Conservation (phyloP, 768 basidiomycete species). For the Lactifluus pinguis region DNA sequence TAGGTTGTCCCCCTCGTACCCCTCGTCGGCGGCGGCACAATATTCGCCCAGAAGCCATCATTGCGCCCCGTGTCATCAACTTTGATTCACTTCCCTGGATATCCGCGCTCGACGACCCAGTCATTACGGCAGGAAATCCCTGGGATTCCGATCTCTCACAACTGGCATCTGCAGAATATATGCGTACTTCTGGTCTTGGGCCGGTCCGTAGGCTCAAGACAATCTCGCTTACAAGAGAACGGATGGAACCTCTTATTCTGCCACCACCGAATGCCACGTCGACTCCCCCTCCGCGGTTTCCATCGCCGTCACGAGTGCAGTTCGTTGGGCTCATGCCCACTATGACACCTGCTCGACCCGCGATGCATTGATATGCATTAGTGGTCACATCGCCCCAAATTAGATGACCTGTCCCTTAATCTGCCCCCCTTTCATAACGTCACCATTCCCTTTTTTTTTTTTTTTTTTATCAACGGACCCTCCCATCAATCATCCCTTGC, state of each 20-base stretch:
- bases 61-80: slow-evolving; percentile 7
- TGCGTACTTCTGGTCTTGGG: slow-evolving; percentile 9
- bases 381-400: slow-evolving; percentile 1
- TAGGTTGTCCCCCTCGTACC: slow-evolving; percentile 14
- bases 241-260: slow-evolving; percentile 4
- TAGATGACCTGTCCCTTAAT: slow-evolving; percentile 8
- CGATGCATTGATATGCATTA: background rate
- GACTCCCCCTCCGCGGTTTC: slow-evolving; percentile 20
- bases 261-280: background rate
- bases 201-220: slow-evolving; percentile 20
- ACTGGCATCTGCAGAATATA: slow-evolving; percentile 10
- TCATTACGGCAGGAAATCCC: slow-evolving; percentile 9
- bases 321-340: slow-evolving; percentile 19
- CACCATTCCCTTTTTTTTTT: slow-evolving; percentile 9
- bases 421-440: slow-evolving; percentile 9
- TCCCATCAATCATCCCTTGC: slow-evolving; percentile 10
- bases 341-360: slow-evolving; percentile 14
- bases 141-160: slow-evolving; percentile 20
- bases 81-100: slow-evolving; percentile 21
- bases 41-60: slow-evolving; percentile 6
- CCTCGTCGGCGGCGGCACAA: slow-evolving; percentile 19
- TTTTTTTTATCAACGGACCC: slow-evolving; percentile 8
- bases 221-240: slow-evolving; percentile 8
- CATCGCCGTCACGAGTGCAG: slow-evolving; percentile 13
- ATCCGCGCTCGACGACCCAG: slow-evolving; percentile 15